These are phyloP conservation scores for Paramecium caudatum DNA, from an alignment of 73 alveolate species.

Conservation along the genomic window DNA sequence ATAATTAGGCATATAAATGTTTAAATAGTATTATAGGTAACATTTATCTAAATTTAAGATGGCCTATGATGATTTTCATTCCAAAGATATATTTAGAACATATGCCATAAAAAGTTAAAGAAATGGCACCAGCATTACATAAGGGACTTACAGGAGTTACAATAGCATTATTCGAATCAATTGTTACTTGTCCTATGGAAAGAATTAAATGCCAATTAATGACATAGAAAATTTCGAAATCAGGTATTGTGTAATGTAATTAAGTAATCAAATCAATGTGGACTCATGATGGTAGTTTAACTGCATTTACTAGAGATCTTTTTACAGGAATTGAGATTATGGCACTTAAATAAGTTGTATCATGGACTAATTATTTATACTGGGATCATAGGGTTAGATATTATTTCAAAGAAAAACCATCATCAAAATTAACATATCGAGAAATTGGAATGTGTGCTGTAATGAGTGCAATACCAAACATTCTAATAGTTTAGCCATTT, in stretches of 20 bases:
- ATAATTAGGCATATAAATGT: slow-evolving; percentile 13
- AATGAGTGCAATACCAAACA: slow-evolving; percentile 26
- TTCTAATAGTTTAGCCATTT: slow-evolving; percentile 40
- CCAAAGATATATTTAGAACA: neutral
- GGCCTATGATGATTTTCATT: slow-evolving; percentile 67
- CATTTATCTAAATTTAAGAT: neutral
- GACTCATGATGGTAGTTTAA: neutral
- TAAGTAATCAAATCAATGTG: slow-evolving; percentile 19
- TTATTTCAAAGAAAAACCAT: slow-evolving; percentile 24
- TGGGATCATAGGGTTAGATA: slow-evolving; percentile 70
- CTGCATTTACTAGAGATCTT: slow-evolving; percentile 1
- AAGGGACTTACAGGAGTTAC: slow-evolving; percentile 33
- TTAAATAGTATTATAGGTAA: slow-evolving; percentile 56
- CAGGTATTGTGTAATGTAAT: neutral
- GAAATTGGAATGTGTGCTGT: neutral
- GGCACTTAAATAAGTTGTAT: slow-evolving; percentile 13
- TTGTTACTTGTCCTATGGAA: slow-evolving; percentile 57
- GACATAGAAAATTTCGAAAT: slow-evolving; percentile 30
- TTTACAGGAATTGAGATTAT: slow-evolving; percentile 39
- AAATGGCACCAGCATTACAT: slow-evolving; percentile 16
- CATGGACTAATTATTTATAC: slow-evolving; percentile 60
- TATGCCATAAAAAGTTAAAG: neutral
- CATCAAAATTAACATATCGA: neutral
- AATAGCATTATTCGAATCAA: slow-evolving; percentile 39
- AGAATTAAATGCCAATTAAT: slow-evolving; percentile 30